phyloP scores from a whole-genome alignment of 192 early-diverging fungal species.

The Geranomyces michiganensis region DNA sequence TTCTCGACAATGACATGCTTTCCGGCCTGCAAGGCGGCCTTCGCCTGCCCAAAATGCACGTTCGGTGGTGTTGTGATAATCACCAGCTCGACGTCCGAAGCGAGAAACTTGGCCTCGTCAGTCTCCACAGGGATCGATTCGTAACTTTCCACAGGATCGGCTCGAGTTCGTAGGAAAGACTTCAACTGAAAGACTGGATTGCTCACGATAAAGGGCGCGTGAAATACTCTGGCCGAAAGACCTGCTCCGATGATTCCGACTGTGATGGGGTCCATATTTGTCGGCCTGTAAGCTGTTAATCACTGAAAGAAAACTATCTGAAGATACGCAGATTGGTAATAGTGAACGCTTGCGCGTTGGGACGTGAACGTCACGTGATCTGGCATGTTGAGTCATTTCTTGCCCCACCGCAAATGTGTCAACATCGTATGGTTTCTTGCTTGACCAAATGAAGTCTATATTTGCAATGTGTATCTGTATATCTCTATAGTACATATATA shows the following conservation, averaged over 20 bases:
- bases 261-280: no score
- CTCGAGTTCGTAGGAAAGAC: slow-evolving; percentile 16
- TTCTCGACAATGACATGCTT: slow-evolving; percentile 81
- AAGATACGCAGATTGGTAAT: no score
- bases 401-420: no score
- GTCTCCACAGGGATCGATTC: slow-evolving; percentile 24
- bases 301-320: no score
- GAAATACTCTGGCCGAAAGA: slow-evolving; percentile 34
- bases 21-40: slow-evolving; percentile 60
- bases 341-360: no score
- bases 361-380: no score
- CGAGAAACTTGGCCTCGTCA: slow-evolving; percentile 60
- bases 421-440: no score
- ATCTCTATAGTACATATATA: no score
- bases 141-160: slow-evolving; percentile 2
- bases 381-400: no score
- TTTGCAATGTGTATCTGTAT: no score
- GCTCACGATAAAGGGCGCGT: slow-evolving; percentile 32
- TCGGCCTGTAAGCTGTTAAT: no score
- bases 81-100: slow-evolving; percentile 65
- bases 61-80: slow-evolving; percentile 74
- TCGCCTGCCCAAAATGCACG: slow-evolving; percentile 64
- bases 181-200: slow-evolving; percentile 19
- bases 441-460: no score
- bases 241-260: slow-evolving; percentile 22